Conservation (phyloP, 352 stramenopile species). For the Pythium inflatum region DNA sequence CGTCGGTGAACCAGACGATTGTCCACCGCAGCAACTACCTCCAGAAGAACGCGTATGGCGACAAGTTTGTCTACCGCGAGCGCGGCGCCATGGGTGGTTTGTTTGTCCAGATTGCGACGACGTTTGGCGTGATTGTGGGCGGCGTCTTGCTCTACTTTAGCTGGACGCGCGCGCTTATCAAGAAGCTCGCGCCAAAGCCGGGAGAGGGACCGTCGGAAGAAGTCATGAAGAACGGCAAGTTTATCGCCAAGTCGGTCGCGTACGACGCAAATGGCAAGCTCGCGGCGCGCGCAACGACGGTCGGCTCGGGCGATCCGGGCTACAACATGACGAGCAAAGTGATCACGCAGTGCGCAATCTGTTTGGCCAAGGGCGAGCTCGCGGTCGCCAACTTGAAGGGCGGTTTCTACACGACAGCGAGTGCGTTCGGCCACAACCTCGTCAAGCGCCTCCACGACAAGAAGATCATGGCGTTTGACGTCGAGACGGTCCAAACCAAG, state of each 20-base stretch:
- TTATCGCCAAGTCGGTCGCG: slow-evolving; percentile 55
- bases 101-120: slow-evolving; percentile 47
- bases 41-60: slow-evolving; percentile 59
- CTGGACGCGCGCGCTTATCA: slow-evolving; percentile 68
- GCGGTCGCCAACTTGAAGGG: slow-evolving; percentile 29
- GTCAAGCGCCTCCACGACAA: slow-evolving; percentile 56
- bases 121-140: slow-evolving; percentile 44
- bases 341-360: slow-evolving; percentile 65
- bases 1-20: slow-evolving; percentile 74
- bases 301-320: slow-evolving; percentile 56
- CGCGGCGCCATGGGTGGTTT: slow-evolving; percentile 54
- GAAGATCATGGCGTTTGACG: slow-evolving; percentile 59
- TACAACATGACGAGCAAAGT: slow-evolving; percentile 62
- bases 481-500: slow-evolving; percentile 26
- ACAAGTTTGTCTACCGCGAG: slow-evolving; percentile 69
- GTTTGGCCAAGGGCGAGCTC: slow-evolving; percentile 57
- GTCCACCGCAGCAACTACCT: slow-evolving; percentile 79
- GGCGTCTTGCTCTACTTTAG: slow-evolving; percentile 60
- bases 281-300: slow-evolving; percentile 42
- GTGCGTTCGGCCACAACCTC: slow-evolving; percentile 61
- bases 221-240: slow-evolving; percentile 79
- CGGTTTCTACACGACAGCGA: slow-evolving; percentile 70
- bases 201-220: slow-evolving; percentile 83
- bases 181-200: slow-evolving; percentile 66
- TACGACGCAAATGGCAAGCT: slow-evolving; percentile 53